Evolutionary conservation across 2,329 filamentous ascomycete genomes (phyloP).

Genomic region (Tolypocladium ovalisporum): DNA sequence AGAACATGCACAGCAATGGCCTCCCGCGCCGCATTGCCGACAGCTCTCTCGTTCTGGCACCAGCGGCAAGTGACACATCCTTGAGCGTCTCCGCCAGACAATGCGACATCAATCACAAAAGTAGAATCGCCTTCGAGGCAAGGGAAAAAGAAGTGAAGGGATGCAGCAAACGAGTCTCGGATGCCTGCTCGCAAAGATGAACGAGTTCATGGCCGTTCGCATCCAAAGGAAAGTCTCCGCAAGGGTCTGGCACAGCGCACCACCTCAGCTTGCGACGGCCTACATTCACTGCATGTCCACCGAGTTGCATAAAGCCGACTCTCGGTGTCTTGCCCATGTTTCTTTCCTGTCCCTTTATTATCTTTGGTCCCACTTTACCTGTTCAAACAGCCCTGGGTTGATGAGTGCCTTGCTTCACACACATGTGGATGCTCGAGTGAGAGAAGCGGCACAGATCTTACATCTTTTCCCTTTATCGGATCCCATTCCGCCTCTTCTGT

Average conservation of each 20-base stretch:
- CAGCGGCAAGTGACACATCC: too few relatives aligned
- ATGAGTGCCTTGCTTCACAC: neutral
- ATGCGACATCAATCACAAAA: too few relatives aligned
- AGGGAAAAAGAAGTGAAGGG: neutral
- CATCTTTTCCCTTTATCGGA: neutral
- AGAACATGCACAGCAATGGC: too few relatives aligned
- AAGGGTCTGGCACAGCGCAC: too few relatives aligned
- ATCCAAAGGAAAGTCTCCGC: neutral
- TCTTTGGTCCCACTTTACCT: too few relatives aligned
- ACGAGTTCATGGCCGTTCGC: neutral
- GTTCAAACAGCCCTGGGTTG: neutral
- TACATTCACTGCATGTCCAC: neutral
- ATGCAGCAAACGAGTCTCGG: neutral
- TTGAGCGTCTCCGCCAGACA: neutral
- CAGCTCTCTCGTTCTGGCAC: too few relatives aligned
- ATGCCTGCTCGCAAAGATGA: neutral
- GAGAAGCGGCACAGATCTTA: neutral
- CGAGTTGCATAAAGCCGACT: neutral
- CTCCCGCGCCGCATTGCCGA: too few relatives aligned
- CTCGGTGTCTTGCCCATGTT: neutral
- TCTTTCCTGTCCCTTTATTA: too few relatives aligned
- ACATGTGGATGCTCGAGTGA: neutral
- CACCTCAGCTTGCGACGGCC: neutral
- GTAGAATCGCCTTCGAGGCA: too few relatives aligned
- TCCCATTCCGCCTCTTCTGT: neutral